Percentiles rank a stretch among this genome's conserved stretches.
These are phyloP conservation scores for Monascus ruber DNA, from an alignment of 2,329 filamentous ascomycete genomes.

Conservation along the genomic window DNA sequence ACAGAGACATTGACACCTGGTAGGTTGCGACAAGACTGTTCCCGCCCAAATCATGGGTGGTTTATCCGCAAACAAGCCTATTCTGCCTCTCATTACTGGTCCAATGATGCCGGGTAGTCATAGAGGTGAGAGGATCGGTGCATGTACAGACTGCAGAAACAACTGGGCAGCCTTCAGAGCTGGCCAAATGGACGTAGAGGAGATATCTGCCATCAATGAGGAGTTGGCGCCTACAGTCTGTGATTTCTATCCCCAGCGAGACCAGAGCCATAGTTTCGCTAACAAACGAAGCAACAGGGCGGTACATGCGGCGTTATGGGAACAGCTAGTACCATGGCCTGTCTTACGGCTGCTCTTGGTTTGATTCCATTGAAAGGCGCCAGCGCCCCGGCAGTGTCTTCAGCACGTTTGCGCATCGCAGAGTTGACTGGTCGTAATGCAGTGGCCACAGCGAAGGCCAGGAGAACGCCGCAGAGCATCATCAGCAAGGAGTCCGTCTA, in stretches of 20 bases:
- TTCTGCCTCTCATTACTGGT: slow-evolving; percentile 57
- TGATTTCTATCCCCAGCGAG: background rate
- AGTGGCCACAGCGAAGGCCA: slow-evolving; percentile 30
- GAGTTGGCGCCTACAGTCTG: slow-evolving; percentile 59
- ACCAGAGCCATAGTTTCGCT: slow-evolving; percentile 2
- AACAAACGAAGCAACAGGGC: slow-evolving; percentile 12
- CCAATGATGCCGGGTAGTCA: slow-evolving; percentile 66
- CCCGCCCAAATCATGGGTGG: slow-evolving; percentile 66
- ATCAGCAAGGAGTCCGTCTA: slow-evolving; percentile 38
- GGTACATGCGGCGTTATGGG: slow-evolving; percentile 50
- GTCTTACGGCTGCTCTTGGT: slow-evolving; percentile 41
- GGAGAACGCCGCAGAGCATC: slow-evolving; percentile 34
- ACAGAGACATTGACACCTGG: no score
- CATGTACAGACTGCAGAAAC: slow-evolving; percentile 63
- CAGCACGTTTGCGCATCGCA: slow-evolving; percentile 40
- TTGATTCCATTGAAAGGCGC: slow-evolving; percentile 44
- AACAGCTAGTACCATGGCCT: slow-evolving; percentile 48
- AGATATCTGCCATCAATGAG: slow-evolving; percentile 59
- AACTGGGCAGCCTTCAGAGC: slow-evolving; percentile 62
- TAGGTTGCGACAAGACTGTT: slow-evolving; percentile 63
- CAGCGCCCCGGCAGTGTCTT: slow-evolving; percentile 43
- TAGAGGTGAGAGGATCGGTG: slow-evolving; percentile 53
- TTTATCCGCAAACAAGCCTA: slow-evolving; percentile 62
- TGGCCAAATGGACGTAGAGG: slow-evolving; percentile 57
- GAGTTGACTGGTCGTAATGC: slow-evolving; percentile 43